Conservation (phyloP, 202 grass and related monocot genomes). For the Tripidium arundinaceum region DNA sequence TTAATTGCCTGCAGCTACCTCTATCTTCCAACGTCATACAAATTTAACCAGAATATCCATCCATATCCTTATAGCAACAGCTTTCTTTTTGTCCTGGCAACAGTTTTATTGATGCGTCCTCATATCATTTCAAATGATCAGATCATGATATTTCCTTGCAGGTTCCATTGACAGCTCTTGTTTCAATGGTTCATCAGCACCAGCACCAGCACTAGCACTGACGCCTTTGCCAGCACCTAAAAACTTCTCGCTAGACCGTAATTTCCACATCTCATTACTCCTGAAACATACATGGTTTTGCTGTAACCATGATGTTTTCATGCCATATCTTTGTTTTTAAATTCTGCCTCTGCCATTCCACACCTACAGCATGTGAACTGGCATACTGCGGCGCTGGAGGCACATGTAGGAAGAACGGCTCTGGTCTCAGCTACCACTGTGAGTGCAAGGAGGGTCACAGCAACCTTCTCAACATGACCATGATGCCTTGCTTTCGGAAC, state of each 20-base stretch:
- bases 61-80: background rate
- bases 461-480: conserved; percentile 73
- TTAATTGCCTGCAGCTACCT: background rate
- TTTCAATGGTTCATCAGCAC: conserved; percentile 31
- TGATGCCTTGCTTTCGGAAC: conserved; percentile 59
- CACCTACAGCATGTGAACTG: conserved; percentile 51
- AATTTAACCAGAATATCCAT: background rate
- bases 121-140: background rate
- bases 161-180: conserved; percentile 67
- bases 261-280: background rate
- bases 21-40: background rate
- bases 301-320: background rate
- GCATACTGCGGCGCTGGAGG: conserved; percentile 61
- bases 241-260: conserved; percentile 69
- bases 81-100: background rate
- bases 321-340: background rate
- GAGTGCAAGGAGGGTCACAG: conserved; percentile 56
- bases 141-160: conserved; percentile 30
- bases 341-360: background rate
- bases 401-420: conserved; percentile 58
- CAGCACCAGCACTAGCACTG: background rate
- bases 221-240: conserved; percentile 23
- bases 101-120: background rate
- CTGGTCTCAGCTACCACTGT: conserved; percentile 53
- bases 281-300: background rate